phyloP scores from a whole-genome alignment of 2,329 filamentous ascomycete species.

The Curvularia verruculosa region DNA sequence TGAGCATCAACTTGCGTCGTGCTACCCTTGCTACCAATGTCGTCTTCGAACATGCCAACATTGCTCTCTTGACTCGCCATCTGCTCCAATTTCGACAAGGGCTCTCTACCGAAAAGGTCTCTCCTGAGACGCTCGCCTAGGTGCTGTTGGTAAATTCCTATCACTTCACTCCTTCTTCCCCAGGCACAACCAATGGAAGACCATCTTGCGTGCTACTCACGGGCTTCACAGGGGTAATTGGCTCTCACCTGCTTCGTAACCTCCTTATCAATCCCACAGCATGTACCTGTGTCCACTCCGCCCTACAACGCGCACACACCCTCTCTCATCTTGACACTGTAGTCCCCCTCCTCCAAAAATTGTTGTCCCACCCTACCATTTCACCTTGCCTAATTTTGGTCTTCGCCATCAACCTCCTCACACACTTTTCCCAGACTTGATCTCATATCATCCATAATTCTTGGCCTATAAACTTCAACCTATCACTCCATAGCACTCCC shows the following conservation, averaged over 20 bases:
- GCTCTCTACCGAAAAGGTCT: not conserved
- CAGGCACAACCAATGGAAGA: not conserved
- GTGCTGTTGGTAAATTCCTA: not conserved
- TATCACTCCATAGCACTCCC: not conserved
- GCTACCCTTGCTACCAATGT: not conserved
- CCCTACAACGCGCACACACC: not conserved
- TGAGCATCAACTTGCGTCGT: not conserved
- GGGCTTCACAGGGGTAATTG: not conserved
- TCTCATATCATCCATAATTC: not conserved
- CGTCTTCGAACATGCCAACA: not conserved
- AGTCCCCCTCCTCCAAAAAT: not conserved
- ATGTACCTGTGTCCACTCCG: not conserved
- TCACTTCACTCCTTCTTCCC: not conserved
- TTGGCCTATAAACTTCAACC: not conserved
- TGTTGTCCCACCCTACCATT: not conserved
- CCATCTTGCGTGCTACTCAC: not conserved
- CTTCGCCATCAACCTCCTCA: not conserved
- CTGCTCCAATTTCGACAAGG: not conserved
- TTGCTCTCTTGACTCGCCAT: not conserved
- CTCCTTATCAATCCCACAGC: not conserved
- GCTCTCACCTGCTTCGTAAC: not conserved
- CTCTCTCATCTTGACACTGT: not conserved
- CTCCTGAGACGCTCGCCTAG: not conserved
- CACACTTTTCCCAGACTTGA: not conserved
- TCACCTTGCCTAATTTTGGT: not conserved